Percentiles rank a stretch among this genome's conserved stretches.
Evolutionary conservation across 345 rosid genomes (phyloP).

Genomic region (Rhodomyrtus tomentosa): DNA sequence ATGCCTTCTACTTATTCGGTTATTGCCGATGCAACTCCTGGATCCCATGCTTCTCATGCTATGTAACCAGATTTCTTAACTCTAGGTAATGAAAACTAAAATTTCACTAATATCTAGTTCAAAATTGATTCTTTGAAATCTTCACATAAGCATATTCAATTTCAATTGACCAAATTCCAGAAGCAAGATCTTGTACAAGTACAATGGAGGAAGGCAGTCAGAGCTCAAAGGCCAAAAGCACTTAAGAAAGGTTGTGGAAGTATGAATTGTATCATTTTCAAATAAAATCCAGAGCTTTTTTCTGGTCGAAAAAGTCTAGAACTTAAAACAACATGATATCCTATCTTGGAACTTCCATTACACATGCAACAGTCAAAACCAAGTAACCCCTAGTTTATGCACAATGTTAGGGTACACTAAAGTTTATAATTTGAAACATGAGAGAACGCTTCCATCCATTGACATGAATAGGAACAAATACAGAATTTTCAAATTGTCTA

Average conservation of each 20-base stretch:
- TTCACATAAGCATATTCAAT: background rate
- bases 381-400: background rate
- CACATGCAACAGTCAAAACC: background rate
- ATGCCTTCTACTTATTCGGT: background rate
- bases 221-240: background rate
- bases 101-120: background rate
- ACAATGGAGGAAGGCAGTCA: background rate
- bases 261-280: background rate
- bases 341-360: background rate
- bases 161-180: background rate
- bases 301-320: background rate
- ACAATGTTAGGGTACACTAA: background rate
- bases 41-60: background rate
- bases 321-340: background rate
- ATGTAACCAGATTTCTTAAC: background rate
- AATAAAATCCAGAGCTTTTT: background rate
- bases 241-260: background rate
- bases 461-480: background rate
- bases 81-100: background rate
- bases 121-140: background rate
- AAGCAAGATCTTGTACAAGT: background rate
- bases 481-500: background rate
- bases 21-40: background rate
- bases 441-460: background rate
- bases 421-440: background rate